Evolutionary conservation across 2,329 filamentous ascomycete species (phyloP), one percentile per base, ranked within the genome.

Genomic region (Colletotrichum filicis): DNA sequence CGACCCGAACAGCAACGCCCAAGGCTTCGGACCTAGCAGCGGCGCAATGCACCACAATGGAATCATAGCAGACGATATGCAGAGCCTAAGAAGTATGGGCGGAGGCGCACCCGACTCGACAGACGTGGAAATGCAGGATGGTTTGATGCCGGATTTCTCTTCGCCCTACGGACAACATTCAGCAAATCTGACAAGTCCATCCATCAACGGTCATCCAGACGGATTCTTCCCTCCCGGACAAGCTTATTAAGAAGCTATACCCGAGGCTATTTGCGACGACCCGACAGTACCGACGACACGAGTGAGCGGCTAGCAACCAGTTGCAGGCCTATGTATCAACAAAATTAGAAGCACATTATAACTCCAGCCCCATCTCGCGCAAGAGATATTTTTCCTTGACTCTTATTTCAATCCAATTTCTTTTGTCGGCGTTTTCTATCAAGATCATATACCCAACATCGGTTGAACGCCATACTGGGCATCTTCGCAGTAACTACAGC

Each of bases 61-160:
- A 14, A 82, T 83, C 71, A 82, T 83, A n/a, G 79, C 81, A 3
- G 82, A 83, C 58, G 82, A 82, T 59, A 74, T 83, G 53, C 78
- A 80, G 30, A 83, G 79, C 55, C 76, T 83, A n/a, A 76, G 80
- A 32, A 78, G 77, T 49, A 79, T 83, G 76, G 75, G 82, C 5
- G 76, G 76, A 65, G 78, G 76, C 53, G 75, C 76, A 46, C 71
- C 79, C 6, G 80, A 82, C n/a, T 74, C 77, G 26, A 22, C 68
- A 7, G 81, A 83, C 46, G 77, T 83, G n/a, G 78, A 82, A 35
- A 83, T 83, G 82, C 71, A 75, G 9, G 82, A 83, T 60, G 77
- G 79, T 7, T 80, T 81, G 77, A 78, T 82, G 69, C 56, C 76
- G 35, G 76, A 75, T 57, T 76, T 78, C 28, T 69, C 71, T 1